Conservation (phyloP, 176 grass and related monocot genomes). For the Lolium multiflorum region DNA sequence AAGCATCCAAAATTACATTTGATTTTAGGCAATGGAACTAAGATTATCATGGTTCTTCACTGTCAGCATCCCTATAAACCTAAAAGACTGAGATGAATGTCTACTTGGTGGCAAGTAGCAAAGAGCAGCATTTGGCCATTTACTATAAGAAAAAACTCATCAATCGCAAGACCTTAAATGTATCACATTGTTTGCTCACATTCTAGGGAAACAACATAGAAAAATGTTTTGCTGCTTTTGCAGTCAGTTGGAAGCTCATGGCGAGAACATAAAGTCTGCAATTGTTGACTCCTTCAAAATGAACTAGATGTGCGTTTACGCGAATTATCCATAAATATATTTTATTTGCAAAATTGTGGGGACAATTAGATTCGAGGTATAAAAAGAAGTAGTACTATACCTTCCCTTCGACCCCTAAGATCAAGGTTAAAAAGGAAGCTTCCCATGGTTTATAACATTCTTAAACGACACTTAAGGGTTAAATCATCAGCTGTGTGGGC, state of each 20-base stretch:
- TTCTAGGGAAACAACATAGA: constrained; percentile 1
- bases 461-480: background rate
- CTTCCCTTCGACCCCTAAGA: background rate
- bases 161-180: background rate
- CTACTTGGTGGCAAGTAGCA: background rate
- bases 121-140: background rate
- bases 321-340: constrained; percentile 7
- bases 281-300: background rate
- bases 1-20: constrained; percentile 18
- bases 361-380: background rate
- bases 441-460: constrained; percentile 19
- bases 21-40: background rate
- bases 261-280: background rate
- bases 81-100: background rate
- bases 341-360: background rate
- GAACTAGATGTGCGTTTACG: background rate
- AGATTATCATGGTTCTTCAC: constrained; percentile 5
- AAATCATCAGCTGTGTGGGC: background rate
- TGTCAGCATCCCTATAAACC: background rate
- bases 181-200: constrained; percentile 18
- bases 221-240: constrained; percentile 25
- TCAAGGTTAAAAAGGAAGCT: constrained; percentile 20
- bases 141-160: constrained; percentile 8
- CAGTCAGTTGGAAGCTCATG: background rate
- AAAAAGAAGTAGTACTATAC: background rate